A percentile compares a stretch with the other conserved stretches of the same genome.
phyloP scores from a whole-genome alignment of 768 basidiomycete genomes.

The Termitomyces sp. region DNA sequence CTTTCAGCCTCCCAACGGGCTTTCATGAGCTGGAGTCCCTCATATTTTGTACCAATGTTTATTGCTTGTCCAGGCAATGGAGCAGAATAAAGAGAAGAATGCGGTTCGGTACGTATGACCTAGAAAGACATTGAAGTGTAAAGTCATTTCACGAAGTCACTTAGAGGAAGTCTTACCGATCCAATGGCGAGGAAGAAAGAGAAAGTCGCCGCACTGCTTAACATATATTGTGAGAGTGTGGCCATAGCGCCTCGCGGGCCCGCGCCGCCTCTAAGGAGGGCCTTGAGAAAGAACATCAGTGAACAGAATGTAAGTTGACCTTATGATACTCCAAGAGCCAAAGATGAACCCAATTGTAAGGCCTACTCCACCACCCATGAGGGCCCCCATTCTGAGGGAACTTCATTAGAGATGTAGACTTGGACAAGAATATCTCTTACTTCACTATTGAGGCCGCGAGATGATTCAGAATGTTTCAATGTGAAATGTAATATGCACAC shows the following conservation, averaged over 20 bases:
- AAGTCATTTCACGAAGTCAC: not conserved
- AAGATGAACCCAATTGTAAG: slow-evolving; percentile 98
- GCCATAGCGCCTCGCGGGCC: slow-evolving; percentile 88
- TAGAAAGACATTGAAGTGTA: slow-evolving; percentile 23
- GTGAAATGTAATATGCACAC: slow-evolving; percentile 14
- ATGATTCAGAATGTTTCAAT: slow-evolving; percentile 7
- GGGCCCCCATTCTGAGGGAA: slow-evolving; percentile 75
- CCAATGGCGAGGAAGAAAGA: slow-evolving; percentile 95
- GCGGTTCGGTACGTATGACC: slow-evolving; percentile 86
- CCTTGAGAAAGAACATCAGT: not conserved
- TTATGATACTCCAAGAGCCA: slow-evolving; percentile 86
- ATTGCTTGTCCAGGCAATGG: slow-evolving; percentile 50
- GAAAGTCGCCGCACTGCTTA: slow-evolving; percentile 95
- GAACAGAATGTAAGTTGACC: slow-evolving; percentile 42
- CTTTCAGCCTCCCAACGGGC: slow-evolving; percentile 73
- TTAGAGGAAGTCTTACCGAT: slow-evolving; percentile 49
- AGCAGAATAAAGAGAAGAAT: slow-evolving; percentile 48
- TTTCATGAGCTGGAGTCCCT: slow-evolving; percentile 66
- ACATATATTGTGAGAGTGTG: slow-evolving; percentile 97
- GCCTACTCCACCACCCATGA: slow-evolving; percentile 92
- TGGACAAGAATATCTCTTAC: slow-evolving; percentile 26
- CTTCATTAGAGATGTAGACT: slow-evolving; percentile 7
- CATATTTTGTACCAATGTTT: slow-evolving; percentile 53
- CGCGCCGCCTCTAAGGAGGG: slow-evolving; percentile 66
- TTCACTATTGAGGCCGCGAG: slow-evolving; percentile 40